These are phyloP conservation scores for Articulospora tetracladia DNA, from an alignment of 495 filamentous ascomycete species.

Conservation along the genomic window DNA sequence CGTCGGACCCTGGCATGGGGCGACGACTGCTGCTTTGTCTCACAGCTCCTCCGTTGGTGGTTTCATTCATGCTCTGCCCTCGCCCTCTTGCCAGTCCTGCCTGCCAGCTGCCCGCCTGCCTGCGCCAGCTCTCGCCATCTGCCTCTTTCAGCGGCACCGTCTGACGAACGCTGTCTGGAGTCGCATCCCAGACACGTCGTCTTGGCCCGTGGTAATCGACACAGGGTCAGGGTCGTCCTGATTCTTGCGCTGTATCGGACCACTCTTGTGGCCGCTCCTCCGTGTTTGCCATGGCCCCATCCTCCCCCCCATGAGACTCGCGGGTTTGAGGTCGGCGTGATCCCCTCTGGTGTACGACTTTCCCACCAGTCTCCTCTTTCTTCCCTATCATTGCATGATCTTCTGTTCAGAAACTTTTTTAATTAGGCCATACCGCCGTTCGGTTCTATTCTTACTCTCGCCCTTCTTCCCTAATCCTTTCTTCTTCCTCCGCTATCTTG, in stretches of 20 bases:
- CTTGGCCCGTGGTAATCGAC: neutral
- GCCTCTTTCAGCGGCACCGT: conserved; percentile 3
- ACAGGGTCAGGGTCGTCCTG: conserved; percentile 7
- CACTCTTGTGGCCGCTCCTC: conserved; percentile 4
- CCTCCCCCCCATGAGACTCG: conserved; percentile 8
- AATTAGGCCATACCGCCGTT: conserved; percentile 10
- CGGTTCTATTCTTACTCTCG: conserved; percentile 10
- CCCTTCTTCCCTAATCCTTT: conserved; percentile 7
- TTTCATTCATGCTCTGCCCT: conserved; percentile 22
- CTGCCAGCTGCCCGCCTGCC: neutral
- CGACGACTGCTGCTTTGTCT: conserved; percentile 14
- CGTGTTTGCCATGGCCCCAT: conserved; percentile 15
- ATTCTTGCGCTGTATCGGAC: conserved; percentile 9
- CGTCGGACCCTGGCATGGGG: neutral
- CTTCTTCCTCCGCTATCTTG: conserved; percentile 18
- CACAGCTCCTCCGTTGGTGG: conserved; percentile 2
- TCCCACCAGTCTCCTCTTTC: neutral
- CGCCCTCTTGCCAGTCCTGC: neutral
- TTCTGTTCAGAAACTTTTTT: neutral
- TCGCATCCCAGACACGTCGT: neutral
- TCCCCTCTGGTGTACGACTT: conserved; percentile 5
- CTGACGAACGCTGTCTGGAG: conserved; percentile 11
- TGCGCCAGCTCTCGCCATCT: conserved; percentile 12
- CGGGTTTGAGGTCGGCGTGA: conserved; percentile 14
- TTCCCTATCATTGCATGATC: conserved; percentile 16